These are phyloP conservation scores for Gloeostereum incarnatum DNA, from an alignment of 768 basidiomycete genomes.

Conservation along the genomic window DNA sequence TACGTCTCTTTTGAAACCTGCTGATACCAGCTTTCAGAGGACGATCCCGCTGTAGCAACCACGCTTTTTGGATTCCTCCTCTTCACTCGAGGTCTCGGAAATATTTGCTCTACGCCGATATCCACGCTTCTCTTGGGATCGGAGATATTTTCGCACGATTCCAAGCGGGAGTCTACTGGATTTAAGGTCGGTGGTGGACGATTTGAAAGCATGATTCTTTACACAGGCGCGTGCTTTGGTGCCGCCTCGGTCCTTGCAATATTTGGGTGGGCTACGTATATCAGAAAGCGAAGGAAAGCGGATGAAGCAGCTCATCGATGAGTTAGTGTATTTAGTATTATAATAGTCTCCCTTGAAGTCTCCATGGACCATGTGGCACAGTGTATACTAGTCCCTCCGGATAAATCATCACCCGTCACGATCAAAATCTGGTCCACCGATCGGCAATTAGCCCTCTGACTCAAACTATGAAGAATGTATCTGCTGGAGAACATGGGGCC, in stretches of 20 bases:
- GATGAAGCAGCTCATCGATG: too few species aligned
- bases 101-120: conserved; percentile 20
- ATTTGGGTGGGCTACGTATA: conserved; percentile 15
- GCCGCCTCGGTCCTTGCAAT: conserved; percentile 14
- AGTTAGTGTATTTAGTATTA: too few species aligned
- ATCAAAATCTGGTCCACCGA: too few species aligned
- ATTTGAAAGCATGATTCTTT: conserved; percentile 18
- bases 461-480: neutral
- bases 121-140: conserved; percentile 3
- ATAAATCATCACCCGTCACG: too few species aligned
- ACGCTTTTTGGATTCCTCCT: conserved; percentile 16
- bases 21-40: conserved; percentile 9
- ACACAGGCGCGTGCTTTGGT: conserved; percentile 21
- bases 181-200: conserved; percentile 18
- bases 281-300: neutral
- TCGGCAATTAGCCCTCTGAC: too few species aligned
- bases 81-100: conserved; percentile 19
- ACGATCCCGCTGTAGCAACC: conserved; percentile 15
- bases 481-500: too few species aligned
- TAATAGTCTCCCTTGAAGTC: too few species aligned
- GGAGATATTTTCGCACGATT: conserved; percentile 2
- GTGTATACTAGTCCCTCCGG: too few species aligned
- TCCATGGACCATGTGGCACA: too few species aligned
- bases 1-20: neutral
- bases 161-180: conserved; percentile 7